Evolutionary conservation across 148 eudicot genomes (phyloP).

Genomic region (Rhododendron mucronatum): DNA sequence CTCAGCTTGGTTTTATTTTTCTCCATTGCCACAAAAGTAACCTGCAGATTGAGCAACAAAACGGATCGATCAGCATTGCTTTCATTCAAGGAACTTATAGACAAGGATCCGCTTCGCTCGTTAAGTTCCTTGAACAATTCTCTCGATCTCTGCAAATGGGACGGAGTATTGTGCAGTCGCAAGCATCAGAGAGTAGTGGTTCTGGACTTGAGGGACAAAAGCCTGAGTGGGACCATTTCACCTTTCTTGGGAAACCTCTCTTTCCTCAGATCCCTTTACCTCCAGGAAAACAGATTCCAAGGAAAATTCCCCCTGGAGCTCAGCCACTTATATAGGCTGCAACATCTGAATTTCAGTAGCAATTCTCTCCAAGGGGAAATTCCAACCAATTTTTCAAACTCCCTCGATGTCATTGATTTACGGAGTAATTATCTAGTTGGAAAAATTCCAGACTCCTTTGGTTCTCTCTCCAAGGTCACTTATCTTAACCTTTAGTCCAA

Average conservation of each 20-base stretch:
- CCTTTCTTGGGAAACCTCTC: neutral
- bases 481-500: rapidly evolving
- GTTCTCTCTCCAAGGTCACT: neutral
- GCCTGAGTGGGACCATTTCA: neutral
- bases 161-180: neutral
- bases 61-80: neutral
- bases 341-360: neutral
- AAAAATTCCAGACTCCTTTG: neutral
- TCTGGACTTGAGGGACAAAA: neutral
- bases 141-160: neutral
- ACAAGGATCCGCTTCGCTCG: neutral
- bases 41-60: neutral
- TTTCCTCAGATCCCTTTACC: neutral
- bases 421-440: rapidly evolving
- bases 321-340: neutral
- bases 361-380: constrained; percentile 2
- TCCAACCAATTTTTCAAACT: neutral
- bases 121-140: constrained; percentile 3
- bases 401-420: rapidly evolving
- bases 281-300: neutral
- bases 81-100: neutral
- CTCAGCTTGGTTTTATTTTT: neutral
- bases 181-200: neutral
- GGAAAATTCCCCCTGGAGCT: neutral
- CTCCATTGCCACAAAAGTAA: neutral